Percentiles rank a stretch among this genome's conserved stretches.
phyloP scores from a whole-genome alignment of 202 grass and related monocot species.

The Zoysia matrella region DNA sequence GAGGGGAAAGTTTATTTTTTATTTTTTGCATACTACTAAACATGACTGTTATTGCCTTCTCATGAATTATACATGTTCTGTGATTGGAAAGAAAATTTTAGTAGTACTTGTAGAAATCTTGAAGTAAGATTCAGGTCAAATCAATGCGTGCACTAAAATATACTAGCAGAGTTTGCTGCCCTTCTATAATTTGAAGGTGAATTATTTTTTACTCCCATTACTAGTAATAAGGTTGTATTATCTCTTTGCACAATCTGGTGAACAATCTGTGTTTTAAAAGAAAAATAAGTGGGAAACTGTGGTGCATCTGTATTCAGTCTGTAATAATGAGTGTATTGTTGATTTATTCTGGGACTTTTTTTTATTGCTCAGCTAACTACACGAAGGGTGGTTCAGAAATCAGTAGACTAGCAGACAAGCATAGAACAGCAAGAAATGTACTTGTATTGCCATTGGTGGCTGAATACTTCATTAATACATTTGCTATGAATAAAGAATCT shows the following conservation, averaged over 20 bases:
- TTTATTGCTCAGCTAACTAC: conserved; percentile 11
- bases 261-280: conserved; percentile 76
- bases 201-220: conserved; percentile 43
- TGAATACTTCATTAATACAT: conserved; percentile 49
- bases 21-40: not conserved
- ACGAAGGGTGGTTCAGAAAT: conserved; percentile 20
- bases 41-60: not conserved
- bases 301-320: conserved; percentile 17
- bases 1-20: not conserved
- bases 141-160: conserved; percentile 22
- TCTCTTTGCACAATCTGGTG: conserved; percentile 75
- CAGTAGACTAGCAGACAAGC: conserved; percentile 22
- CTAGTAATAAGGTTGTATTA: conserved; percentile 41
- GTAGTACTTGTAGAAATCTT: not conserved
- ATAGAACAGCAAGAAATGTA: conserved; percentile 32
- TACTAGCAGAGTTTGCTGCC: not conserved
- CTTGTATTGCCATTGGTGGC: conserved; percentile 43
- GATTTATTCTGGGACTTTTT: conserved; percentile 16
- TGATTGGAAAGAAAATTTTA: conserved; percentile 4
- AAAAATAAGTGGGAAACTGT: conserved; percentile 8
- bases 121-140: conserved; percentile 24
- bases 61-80: not conserved
- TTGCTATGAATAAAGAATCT: not conserved
- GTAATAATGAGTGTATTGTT: conserved; percentile 8
- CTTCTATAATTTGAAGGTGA: not conserved